Conservation (phyloP, 179 eudicot species). For the Kewa caespitosa region DNA sequence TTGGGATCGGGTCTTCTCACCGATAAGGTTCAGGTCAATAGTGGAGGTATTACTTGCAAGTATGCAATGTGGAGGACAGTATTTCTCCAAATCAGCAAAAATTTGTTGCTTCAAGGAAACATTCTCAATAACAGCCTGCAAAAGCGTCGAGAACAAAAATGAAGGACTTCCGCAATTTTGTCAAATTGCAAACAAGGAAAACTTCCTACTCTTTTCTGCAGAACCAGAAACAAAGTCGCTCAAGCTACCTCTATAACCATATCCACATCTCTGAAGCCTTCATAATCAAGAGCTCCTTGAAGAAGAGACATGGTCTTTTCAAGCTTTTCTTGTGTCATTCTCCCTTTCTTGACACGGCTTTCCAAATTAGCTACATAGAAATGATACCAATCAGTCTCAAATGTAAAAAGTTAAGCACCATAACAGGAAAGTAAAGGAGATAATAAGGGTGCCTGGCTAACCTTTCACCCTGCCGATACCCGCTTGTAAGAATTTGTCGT, state of each 20-base stretch:
- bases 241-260: slow-evolving; percentile 86
- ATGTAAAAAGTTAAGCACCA: slow-evolving; percentile 12
- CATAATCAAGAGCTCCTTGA: slow-evolving; percentile 73
- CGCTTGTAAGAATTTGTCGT: slow-evolving; percentile 65
- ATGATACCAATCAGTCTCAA: slow-evolving; percentile 15
- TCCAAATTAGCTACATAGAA: slow-evolving; percentile 71
- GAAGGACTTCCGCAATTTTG: slow-evolving; percentile 4
- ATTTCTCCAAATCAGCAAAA: slow-evolving; percentile 78
- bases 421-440: slow-evolving; percentile 8
- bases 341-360: slow-evolving; percentile 90
- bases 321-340: slow-evolving; percentile 73
- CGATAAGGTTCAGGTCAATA: slow-evolving; percentile 83
- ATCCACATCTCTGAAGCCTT: slow-evolving; percentile 84
- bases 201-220: background rate
- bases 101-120: slow-evolving; percentile 85
- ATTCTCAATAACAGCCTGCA: slow-evolving; percentile 90
- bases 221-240: background rate
- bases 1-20: slow-evolving; percentile 79
- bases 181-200: background rate
- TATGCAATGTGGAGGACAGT: slow-evolving; percentile 88
- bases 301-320: slow-evolving; percentile 75
- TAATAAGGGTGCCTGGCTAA: slow-evolving; percentile 19
- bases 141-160: slow-evolving; percentile 13
- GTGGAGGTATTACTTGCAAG: slow-evolving; percentile 97
- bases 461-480: slow-evolving; percentile 84